Evolutionary conservation across 805 yeast species (phyloP).

Genomic region (Zygosaccharomyces pseudorouxii): DNA sequence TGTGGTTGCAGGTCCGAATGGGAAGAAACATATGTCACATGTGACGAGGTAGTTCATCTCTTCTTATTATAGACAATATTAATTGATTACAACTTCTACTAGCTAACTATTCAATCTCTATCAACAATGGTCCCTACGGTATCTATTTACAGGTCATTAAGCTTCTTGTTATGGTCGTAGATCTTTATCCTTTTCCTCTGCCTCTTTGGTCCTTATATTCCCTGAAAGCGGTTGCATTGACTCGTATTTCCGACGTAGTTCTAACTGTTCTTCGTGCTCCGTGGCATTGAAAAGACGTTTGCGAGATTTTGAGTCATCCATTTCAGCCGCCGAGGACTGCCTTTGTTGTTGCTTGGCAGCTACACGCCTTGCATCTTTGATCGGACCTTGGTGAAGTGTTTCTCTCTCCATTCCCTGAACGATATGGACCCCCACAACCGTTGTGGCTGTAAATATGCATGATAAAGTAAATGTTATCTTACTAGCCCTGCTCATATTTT

Average conservation of each 20-base stretch:
- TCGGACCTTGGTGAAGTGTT: constrained; percentile 75
- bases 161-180: not conserved
- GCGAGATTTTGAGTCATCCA: constrained; percentile 36
- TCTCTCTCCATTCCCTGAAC: constrained; percentile 67
- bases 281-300: constrained; percentile 50
- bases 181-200: constrained; percentile 15
- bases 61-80: not conserved
- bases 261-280: constrained; percentile 64
- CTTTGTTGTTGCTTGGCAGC: constrained; percentile 39
- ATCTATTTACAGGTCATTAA: constrained; percentile 5
- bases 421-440: constrained; percentile 65
- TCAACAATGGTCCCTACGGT: not conserved
- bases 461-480: constrained; percentile 66
- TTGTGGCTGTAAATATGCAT: constrained; percentile 48
- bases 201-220: constrained; percentile 42
- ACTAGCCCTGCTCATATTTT: constrained; percentile 70
- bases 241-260: constrained; percentile 53
- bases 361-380: constrained; percentile 70
- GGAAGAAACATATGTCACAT: constrained; percentile 5
- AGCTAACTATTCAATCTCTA: not conserved
- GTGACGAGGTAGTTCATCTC: constrained; percentile 3
- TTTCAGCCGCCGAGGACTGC: constrained; percentile 32
- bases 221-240: constrained; percentile 61
- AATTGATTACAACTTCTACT: not conserved
- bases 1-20: constrained; percentile 2